phyloP scores from a whole-genome alignment of 2,329 filamentous ascomycete genomes.

The Xylariomycetidae sp. region DNA sequence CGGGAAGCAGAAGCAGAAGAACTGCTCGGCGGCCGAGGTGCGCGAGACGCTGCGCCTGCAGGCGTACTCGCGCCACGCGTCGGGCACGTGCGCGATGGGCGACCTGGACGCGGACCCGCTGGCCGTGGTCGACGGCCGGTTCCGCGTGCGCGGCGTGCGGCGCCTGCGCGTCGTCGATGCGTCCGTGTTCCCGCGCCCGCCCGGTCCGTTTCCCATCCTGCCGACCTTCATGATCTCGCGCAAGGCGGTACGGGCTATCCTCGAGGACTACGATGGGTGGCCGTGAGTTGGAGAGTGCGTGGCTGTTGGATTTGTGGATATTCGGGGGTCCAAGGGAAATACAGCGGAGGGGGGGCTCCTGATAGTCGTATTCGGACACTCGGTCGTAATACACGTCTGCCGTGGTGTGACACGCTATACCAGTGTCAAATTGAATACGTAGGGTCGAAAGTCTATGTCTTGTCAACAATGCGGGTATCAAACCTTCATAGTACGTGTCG shows the following conservation, averaged over 20 bases:
- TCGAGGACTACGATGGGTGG: too few species aligned
- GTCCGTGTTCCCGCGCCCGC: slow-evolving; percentile 32
- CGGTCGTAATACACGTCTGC: too few species aligned
- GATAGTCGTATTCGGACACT: too few species aligned
- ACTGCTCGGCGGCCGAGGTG: slow-evolving; percentile 3
- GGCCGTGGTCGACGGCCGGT: slow-evolving; percentile 45
- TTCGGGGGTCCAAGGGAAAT: too few species aligned
- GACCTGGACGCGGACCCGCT: slow-evolving; percentile 38
- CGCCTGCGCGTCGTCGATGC: slow-evolving; percentile 50
- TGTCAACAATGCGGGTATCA: too few species aligned
- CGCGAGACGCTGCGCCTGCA: slow-evolving; percentile 10
- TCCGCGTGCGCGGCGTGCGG: slow-evolving; percentile 43
- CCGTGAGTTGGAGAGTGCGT: too few species aligned
- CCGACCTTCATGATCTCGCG: not conserved
- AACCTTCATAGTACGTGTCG: too few species aligned
- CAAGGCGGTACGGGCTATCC: not conserved
- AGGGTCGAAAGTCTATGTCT: too few species aligned
- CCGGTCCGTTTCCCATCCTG: slow-evolving; percentile 4
- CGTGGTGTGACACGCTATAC: too few species aligned
- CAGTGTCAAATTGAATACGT: too few species aligned
- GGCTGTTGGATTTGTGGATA: too few species aligned
- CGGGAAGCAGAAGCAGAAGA: slow-evolving; percentile 3
- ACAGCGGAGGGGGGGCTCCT: too few species aligned
- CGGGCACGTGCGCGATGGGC: slow-evolving; percentile 16
- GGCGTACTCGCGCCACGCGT: slow-evolving; percentile 18